Conservation (phyloP, 176 grass and related monocot genomes). For the Zoysia pacifica region DNA sequence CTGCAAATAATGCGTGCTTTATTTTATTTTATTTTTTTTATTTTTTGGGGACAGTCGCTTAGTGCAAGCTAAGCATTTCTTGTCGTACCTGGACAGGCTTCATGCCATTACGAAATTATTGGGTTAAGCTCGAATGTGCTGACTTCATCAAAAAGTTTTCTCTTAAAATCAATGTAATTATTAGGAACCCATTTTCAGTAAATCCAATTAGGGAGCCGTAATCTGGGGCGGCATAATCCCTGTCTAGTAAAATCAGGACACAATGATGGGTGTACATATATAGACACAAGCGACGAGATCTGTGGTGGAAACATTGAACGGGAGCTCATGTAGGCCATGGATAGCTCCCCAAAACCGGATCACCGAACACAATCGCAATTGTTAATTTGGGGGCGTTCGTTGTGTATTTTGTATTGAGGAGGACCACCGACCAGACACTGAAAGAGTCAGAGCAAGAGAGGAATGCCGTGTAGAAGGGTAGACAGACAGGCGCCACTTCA, state of each 20-base stretch:
- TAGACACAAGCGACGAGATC: neutral
- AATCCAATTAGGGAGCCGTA: neutral
- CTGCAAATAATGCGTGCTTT: neutral
- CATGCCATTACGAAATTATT: neutral
- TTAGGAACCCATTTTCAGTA: too few relatives aligned
- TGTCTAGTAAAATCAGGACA: conserved; percentile 6
- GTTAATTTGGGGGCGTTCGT: conserved; percentile 13
- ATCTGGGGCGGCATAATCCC: neutral
- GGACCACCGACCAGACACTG: conserved; percentile 18
- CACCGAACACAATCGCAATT: neutral
- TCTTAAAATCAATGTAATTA: too few relatives aligned
- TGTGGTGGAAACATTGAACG: neutral
- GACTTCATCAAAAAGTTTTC: too few relatives aligned
- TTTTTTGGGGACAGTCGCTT: neutral
- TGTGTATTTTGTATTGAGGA: conserved; percentile 26
- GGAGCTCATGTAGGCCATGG: neutral
- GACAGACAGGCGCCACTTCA: neutral
- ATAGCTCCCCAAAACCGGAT: conserved; percentile 1
- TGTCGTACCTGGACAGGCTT: neutral
- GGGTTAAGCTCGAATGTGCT: too few relatives aligned
- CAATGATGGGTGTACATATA: too few relatives aligned
- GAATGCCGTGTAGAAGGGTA: conserved; percentile 36
- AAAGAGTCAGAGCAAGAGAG: conserved; percentile 1
- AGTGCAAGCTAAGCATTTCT: neutral
- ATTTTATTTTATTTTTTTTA: neutral